Conservation (phyloP, 2,329 filamentous ascomycete species). For the Paecilomyces sp. region DNA sequence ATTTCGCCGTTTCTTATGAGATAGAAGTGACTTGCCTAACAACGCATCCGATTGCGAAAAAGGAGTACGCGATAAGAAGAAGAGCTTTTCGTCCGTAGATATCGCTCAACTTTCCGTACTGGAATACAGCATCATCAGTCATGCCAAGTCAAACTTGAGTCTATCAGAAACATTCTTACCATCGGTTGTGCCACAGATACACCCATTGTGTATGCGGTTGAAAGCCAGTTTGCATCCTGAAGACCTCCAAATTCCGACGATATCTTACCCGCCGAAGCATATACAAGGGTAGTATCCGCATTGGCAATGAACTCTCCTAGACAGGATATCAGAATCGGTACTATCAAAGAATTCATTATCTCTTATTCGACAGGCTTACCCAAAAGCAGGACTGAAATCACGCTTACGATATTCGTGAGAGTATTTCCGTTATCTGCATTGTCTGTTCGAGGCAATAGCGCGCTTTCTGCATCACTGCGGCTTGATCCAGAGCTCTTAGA, state of each 20-base stretch:
- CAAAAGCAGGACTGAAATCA: constrained; percentile 21
- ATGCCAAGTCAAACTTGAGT: not conserved
- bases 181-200: constrained; percentile 47
- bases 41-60: constrained; percentile 44
- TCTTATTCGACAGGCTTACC: constrained; percentile 10
- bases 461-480: not conserved
- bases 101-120: constrained; percentile 52
- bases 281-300: constrained; percentile 56
- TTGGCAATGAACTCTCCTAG: constrained; percentile 59
- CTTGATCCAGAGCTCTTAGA: not conserved
- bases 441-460: not conserved
- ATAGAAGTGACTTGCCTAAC: constrained; percentile 21
- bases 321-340: not conserved
- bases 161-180: constrained; percentile 26
- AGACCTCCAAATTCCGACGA: constrained; percentile 55
- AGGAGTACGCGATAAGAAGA: constrained; percentile 42
- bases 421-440: constrained; percentile 1
- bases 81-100: constrained; percentile 51
- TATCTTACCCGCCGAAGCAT: constrained; percentile 59
- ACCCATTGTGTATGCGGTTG: constrained; percentile 47
- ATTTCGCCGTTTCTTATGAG: not conserved
- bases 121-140: constrained; percentile 4
- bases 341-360: not conserved
- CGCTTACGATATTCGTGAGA: constrained; percentile 12
- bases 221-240: constrained; percentile 52